A percentile compares a stretch with the other conserved stretches of the same genome.
These are phyloP conservation scores for Lipomyces japonicus DNA, from an alignment of 805 yeast genomes.

Conservation along the genomic window DNA sequence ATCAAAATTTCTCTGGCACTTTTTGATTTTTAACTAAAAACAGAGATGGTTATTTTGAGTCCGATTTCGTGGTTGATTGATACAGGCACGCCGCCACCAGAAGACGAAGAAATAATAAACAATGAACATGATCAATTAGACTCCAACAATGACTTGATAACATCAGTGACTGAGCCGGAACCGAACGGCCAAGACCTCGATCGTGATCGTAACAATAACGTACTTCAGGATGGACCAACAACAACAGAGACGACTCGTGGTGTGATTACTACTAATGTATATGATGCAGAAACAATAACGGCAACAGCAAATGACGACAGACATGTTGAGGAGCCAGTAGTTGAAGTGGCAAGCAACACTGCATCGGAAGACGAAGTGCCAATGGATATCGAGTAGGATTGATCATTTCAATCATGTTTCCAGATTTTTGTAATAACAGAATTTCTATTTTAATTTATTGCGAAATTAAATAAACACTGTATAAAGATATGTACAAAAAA, in stretches of 20 bases:
- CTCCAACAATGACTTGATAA: not conserved
- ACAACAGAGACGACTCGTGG: no score
- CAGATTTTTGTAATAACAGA: not conserved
- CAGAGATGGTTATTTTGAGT: slow-evolving; percentile 29
- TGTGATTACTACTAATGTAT: no score
- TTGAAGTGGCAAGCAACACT: not conserved
- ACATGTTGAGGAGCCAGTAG: not conserved
- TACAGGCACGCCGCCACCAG: slow-evolving; percentile 30
- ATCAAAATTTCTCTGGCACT: not conserved
- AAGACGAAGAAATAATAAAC: slow-evolving; percentile 1
- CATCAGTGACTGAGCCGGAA: no score
- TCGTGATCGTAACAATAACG: no score
- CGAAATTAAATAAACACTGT: no score
- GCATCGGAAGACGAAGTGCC: slow-evolving; percentile 1
- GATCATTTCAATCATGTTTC: not conserved
- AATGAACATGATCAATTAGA: not conserved
- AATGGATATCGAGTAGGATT: slow-evolving; percentile 1
- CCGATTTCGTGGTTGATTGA: slow-evolving; percentile 31
- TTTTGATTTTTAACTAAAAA: not conserved
- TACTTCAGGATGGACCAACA: no score
- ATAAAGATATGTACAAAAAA: no score
- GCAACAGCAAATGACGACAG: not conserved
- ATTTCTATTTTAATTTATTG: not conserved
- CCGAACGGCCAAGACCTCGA: no score
- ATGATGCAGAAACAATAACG: not conserved